A percentile compares a stretch with the other conserved stretches of the same genome.
These are phyloP conservation scores for Penicillium sp. DNA, from an alignment of 2,329 filamentous ascomycete genomes.

Conservation along the genomic window DNA sequence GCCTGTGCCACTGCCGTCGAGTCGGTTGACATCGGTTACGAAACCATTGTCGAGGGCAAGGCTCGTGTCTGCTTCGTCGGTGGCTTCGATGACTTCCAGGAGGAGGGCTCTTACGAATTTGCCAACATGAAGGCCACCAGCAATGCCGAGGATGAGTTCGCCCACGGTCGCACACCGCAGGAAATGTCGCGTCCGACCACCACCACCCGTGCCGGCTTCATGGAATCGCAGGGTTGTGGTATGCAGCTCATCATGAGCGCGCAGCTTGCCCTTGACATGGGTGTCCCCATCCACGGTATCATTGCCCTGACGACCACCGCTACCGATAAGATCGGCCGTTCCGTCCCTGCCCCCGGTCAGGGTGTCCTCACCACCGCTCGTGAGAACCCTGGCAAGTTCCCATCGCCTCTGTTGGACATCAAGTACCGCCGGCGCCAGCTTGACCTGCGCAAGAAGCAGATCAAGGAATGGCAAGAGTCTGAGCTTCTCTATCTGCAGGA, in stretches of 20 bases:
- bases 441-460: slow-evolving; percentile 85
- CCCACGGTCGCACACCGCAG: slow-evolving; percentile 85
- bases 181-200: slow-evolving; percentile 98
- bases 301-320: slow-evolving; percentile 90
- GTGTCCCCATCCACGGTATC: slow-evolving; percentile 94
- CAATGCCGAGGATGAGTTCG: slow-evolving; percentile 95
- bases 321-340: slow-evolving; percentile 98
- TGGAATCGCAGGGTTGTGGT: slow-evolving; percentile 98
- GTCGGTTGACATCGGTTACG: slow-evolving; percentile 94
- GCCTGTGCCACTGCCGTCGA: slow-evolving; percentile 96
- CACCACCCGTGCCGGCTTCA: slow-evolving; percentile 94
- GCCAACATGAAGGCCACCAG: slow-evolving; percentile 99
- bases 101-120: slow-evolving; percentile 98
- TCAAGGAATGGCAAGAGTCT: slow-evolving; percentile 93
- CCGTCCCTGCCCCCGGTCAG: slow-evolving; percentile 91
- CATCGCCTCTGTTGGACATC: slow-evolving; percentile 91
- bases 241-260: slow-evolving; percentile 98
- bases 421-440: slow-evolving; percentile 95
- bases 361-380: slow-evolving; percentile 94
- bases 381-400: slow-evolving; percentile 85
- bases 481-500: slow-evolving; percentile 90
- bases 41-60: slow-evolving; percentile 98
- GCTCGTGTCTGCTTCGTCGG: slow-evolving; percentile 95
- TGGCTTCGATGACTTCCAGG: slow-evolving; percentile 98
- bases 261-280: slow-evolving; percentile 93